phyloP scores from a whole-genome alignment of 768 basidiomycete species.

The Rhizopogon vulgaris region DNA sequence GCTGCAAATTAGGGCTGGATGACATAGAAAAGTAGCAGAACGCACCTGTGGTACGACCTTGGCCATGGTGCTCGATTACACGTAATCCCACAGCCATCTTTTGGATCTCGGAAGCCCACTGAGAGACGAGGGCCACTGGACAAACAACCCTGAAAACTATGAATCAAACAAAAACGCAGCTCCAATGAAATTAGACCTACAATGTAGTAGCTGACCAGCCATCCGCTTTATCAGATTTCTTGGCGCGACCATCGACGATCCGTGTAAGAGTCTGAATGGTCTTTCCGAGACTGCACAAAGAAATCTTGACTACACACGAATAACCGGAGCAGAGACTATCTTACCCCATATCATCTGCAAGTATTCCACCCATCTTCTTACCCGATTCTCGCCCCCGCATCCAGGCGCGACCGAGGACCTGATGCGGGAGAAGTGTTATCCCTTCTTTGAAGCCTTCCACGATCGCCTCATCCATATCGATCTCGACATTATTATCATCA shows the following conservation, averaged over 20 bases:
- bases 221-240: constrained; percentile 59
- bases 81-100: constrained; percentile 62
- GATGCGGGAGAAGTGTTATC: constrained; percentile 76
- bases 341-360: constrained; percentile 90
- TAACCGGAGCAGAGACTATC: constrained; percentile 7
- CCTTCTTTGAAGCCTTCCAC: constrained; percentile 75
- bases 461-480: constrained; percentile 59
- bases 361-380: constrained; percentile 79
- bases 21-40: not conserved
- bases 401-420: constrained; percentile 81
- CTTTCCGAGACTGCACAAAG: constrained; percentile 60
- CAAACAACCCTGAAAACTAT: constrained; percentile 62
- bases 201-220: constrained; percentile 71
- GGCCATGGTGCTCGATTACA: constrained; percentile 82
- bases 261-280: constrained; percentile 88
- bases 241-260: constrained; percentile 77
- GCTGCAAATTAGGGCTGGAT: not conserved
- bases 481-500: constrained; percentile 45
- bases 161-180: not conserved
- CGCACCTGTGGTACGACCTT: constrained; percentile 62
- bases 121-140: constrained; percentile 80
- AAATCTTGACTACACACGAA: not conserved
- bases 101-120: constrained; percentile 85
- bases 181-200: constrained; percentile 34
- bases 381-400: constrained; percentile 79